A percentile compares a stretch with the other conserved stretches of the same genome.
phyloP scores from a whole-genome alignment of 768 basidiomycete species.

The Phylloporus arenicola region DNA sequence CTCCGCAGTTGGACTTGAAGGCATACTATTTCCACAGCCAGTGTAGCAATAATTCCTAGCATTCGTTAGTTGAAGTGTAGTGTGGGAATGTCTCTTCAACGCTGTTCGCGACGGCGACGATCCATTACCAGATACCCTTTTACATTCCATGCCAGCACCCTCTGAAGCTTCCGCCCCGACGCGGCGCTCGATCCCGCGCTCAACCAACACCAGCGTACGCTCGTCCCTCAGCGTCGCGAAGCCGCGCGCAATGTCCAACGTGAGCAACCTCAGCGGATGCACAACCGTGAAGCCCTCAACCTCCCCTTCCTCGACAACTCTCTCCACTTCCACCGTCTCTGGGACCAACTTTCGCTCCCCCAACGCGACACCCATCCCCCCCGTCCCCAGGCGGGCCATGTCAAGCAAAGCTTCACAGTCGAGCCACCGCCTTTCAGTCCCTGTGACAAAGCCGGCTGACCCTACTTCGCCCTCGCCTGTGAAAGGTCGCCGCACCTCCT shows the following conservation, averaged over 20 bases:
- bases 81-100: background rate
- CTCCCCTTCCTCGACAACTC: slow-evolving; percentile 24
- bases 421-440: slow-evolving; percentile 37
- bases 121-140: slow-evolving; percentile 9
- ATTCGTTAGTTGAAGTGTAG: too few relatives aligned
- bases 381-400: slow-evolving; percentile 35
- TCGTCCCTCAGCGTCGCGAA: slow-evolving; percentile 44
- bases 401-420: slow-evolving; percentile 33
- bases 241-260: slow-evolving; percentile 50
- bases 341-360: slow-evolving; percentile 34
- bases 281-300: slow-evolving; percentile 42
- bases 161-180: slow-evolving; percentile 53
- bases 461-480: slow-evolving; percentile 26
- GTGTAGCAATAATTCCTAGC: too few relatives aligned
- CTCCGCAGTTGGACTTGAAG: too few relatives aligned
- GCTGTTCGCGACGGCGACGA: slow-evolving; percentile 17
- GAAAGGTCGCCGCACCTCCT: slow-evolving; percentile 23
- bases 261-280: slow-evolving; percentile 43
- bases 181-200: slow-evolving; percentile 36
- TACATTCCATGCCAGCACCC: slow-evolving; percentile 29
- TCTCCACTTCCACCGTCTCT: slow-evolving; percentile 24
- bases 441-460: slow-evolving; percentile 26
- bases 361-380: slow-evolving; percentile 46
- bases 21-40: too few relatives aligned
- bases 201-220: slow-evolving; percentile 28